Percentiles rank a stretch among this genome's conserved stretches.
Evolutionary conservation across 2,329 filamentous ascomycete genomes (phyloP).

Genomic region (Aspergillus japonicus): DNA sequence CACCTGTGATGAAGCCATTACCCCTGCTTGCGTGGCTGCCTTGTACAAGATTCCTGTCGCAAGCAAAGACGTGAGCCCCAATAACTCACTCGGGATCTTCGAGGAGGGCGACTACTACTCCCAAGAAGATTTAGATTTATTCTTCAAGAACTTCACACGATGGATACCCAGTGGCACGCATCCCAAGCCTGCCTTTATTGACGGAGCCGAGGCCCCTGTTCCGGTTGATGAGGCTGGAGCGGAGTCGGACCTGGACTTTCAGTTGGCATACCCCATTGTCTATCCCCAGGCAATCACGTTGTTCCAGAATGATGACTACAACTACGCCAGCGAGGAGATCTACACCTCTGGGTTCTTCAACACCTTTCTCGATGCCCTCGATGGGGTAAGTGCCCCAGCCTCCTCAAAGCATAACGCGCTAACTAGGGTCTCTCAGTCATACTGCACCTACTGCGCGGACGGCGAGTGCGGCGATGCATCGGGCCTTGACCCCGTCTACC

Average conservation of each 20-base stretch:
- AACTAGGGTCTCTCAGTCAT: background rate
- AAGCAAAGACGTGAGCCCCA: background rate
- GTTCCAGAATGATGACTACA: conserved; percentile 4
- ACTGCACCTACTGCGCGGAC: conserved; percentile 9
- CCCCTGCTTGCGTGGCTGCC: conserved; percentile 4
- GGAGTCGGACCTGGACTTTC: conserved; percentile 9
- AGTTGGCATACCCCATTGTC: conserved; percentile 7
- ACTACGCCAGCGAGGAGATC: background rate
- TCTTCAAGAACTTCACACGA: background rate
- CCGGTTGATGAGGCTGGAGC: background rate
- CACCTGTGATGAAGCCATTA: conserved; percentile 3
- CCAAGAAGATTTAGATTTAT: conserved; percentile 8
- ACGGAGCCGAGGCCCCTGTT: conserved; percentile 3
- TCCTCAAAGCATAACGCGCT: background rate
- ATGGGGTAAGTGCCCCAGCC: background rate
- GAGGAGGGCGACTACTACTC: conserved; percentile 10
- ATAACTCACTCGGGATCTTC: conserved; percentile 8
- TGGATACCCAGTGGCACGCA: conserved; percentile 7
- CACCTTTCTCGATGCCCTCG: conserved; percentile 9
- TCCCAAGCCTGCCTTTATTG: conserved; percentile 7
- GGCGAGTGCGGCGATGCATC: conserved; percentile 7
- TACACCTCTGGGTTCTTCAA: conserved; percentile 6
- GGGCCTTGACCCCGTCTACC: conserved; percentile 5
- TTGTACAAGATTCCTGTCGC: conserved; percentile 6
- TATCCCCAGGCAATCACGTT: conserved; percentile 6